Percentiles rank a stretch among this genome's conserved stretches.
These are phyloP conservation scores for Scenedesmus sp. DNA, from an alignment of 163 green algal species.

Conservation along the genomic window DNA sequence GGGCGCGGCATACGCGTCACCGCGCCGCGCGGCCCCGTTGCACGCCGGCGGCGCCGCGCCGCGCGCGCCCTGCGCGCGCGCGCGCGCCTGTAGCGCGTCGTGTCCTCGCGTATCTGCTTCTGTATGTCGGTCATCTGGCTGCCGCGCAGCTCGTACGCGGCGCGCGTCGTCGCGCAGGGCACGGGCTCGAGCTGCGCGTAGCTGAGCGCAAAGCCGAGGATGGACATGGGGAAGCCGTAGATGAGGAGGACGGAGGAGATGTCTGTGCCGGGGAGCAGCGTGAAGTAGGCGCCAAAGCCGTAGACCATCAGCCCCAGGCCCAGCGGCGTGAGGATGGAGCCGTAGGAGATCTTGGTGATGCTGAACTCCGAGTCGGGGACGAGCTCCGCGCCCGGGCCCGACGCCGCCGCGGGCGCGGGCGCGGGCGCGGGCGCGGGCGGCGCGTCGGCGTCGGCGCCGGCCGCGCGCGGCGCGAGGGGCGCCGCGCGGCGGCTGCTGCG, in stretches of 20 bases:
- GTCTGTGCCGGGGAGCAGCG: conserved; percentile 88
- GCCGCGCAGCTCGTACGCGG: conserved; percentile 80
- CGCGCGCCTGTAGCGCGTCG: conserved; percentile 83
- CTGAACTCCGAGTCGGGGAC: conserved; percentile 61
- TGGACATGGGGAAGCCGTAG: conserved; percentile 95
- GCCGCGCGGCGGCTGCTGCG: no score
- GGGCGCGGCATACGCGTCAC: no score
- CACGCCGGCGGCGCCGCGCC: no score
- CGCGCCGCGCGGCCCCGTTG: no score
- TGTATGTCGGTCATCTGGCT: conserved; percentile 95
- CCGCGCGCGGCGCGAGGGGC: no score
- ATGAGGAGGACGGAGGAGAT: conserved; percentile 93
- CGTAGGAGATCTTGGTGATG: conserved; percentile 87
- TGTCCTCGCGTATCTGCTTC: conserved; percentile 94
- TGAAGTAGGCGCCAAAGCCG: conserved; percentile 95
- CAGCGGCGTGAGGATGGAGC: conserved; percentile 84
- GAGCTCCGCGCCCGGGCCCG: background rate
- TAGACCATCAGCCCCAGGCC: conserved; percentile 84
- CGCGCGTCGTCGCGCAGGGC: conserved; percentile 81
- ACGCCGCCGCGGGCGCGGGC: no score
- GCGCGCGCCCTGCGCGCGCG: no score
- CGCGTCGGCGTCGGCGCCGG: no score
- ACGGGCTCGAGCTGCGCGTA: conserved; percentile 94
- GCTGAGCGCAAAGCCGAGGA: conserved; percentile 96
- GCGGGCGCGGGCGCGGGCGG: no score